These are phyloP conservation scores for Myxozyma vanderwaltii DNA, from an alignment of 805 yeast species.

Conservation along the genomic window DNA sequence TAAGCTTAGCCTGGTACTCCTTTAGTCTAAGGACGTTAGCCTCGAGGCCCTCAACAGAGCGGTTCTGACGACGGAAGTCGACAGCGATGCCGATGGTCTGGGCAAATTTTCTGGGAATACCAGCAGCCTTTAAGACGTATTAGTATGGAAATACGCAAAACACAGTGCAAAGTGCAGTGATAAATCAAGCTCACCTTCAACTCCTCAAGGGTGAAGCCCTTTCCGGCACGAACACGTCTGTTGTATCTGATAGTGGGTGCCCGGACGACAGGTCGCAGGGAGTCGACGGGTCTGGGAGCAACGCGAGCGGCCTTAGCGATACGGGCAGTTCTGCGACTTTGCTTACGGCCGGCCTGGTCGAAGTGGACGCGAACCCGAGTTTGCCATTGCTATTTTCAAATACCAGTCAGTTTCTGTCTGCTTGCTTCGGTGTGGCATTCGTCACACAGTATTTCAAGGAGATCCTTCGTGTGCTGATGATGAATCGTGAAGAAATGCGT, in stretches of 20 bases:
- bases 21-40: constrained; percentile 93
- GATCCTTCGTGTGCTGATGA: not conserved
- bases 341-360: constrained; percentile 99
- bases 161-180: too few species aligned
- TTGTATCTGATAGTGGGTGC: constrained; percentile 98
- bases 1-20: constrained; percentile 94
- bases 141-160: too few species aligned
- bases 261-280: constrained; percentile 96
- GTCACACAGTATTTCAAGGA: not conserved
- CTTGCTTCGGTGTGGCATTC: not conserved
- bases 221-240: constrained; percentile 99
- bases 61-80: constrained; percentile 99
- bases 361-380: constrained; percentile 99
- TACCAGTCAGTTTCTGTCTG: not conserved
- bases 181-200: constrained; percentile 55
- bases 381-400: constrained; percentile 80
- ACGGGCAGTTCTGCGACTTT: constrained; percentile 93
- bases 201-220: constrained; percentile 98
- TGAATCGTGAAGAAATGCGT: not conserved
- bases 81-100: constrained; percentile 98
- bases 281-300: constrained; percentile 98
- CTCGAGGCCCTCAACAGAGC: constrained; percentile 92
- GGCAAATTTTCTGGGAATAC: constrained; percentile 90
- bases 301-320: constrained; percentile 87
- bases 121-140: too few species aligned